Evolutionary conservation across 2,329 filamentous ascomycete species (phyloP).

Genomic region (Ophiosphaerella narmari): DNA sequence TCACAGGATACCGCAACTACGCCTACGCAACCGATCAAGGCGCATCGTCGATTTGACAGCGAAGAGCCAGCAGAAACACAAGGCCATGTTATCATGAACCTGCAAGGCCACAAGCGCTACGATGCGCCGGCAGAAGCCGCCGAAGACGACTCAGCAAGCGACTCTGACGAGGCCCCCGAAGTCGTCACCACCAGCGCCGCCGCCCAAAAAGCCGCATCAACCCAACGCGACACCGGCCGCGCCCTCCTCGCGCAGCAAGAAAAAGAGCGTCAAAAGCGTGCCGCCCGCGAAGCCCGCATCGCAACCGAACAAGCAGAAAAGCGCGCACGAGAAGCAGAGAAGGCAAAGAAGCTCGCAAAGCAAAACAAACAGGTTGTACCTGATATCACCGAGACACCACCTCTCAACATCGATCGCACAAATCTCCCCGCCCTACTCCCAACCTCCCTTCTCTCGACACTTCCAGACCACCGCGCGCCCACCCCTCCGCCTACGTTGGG

Average conservation of each 20-base stretch:
- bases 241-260: slow-evolving; percentile 36
- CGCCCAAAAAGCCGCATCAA: slow-evolving; percentile 30
- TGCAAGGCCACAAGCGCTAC: slow-evolving; percentile 18
- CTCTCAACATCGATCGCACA: slow-evolving; percentile 27
- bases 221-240: slow-evolving; percentile 35
- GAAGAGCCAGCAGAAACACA: slow-evolving; percentile 33
- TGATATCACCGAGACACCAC: too few relatives aligned
- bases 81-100: slow-evolving; percentile 7
- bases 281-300: slow-evolving; percentile 35
- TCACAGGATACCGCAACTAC: slow-evolving; percentile 16
- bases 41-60: slow-evolving; percentile 42
- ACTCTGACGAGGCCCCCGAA: slow-evolving; percentile 48
- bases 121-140: slow-evolving; percentile 10
- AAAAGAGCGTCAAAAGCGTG: slow-evolving; percentile 35
- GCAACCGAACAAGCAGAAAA: slow-evolving; percentile 40
- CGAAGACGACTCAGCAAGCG: slow-evolving; percentile 33
- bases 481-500: slow-evolving; percentile 46
- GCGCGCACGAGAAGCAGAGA: slow-evolving; percentile 35
- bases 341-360: slow-evolving; percentile 35
- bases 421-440: slow-evolving; percentile 57
- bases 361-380: slow-evolving; percentile 14
- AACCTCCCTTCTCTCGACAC: slow-evolving; percentile 55
- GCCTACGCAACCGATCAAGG: slow-evolving; percentile 20
- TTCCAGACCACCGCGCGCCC: slow-evolving; percentile 50
- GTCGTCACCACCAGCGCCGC: slow-evolving; percentile 40